Evolutionary conservation across 192 early-diverging fungal genomes (phyloP), one percentile per base, ranked within the genome.

Genomic region (Cladochytrium replicatum): DNA sequence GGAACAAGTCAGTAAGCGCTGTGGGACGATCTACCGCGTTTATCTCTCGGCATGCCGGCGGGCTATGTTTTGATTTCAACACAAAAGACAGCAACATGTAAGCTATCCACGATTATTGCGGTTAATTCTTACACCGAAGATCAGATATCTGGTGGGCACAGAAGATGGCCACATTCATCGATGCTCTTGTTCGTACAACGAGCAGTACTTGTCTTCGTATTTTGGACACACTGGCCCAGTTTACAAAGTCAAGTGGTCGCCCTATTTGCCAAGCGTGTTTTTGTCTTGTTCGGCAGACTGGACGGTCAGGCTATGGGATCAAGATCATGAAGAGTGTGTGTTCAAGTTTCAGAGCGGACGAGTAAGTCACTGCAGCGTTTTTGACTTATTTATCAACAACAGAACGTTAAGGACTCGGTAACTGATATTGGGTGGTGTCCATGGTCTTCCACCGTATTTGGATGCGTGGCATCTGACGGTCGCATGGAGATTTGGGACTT

Each of bases 401-500:
- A 22, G 4, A 13, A 19, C 17, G 29, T 0, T 26, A 31, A 78
- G 72, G 72, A 80, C 44, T 61, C 61, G 7, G 69, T 80, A 37
- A 65, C 64, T 22, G 77, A 80, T 54, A 45, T 77, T 17, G 64
- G 67, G 3, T 80, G 77, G 77, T 69, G 66, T 5, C 72, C 69
- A 9, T 44, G 43, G 9, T 34, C 41, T 32, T 69, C 77, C 28
- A 80, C 77, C 2, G 55, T 70, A 15, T 78, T 80, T 50, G 76
- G 70, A 9, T 71, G 63, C 21, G 77, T 80, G 1, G 64, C 70
- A 2, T 59, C 63, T 19, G 70, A 78, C 43, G 77, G 77, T 7
- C 54, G 74, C 17, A 60, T 80, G 52, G 77, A 80, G 41, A 74
- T 80, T 6, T 80, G 77, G 77, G 77, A 80, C 39, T 41, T 80